Evolutionary conservation across 2,329 filamentous ascomycete species (phyloP).

Genomic region (Diaporthe destruens): DNA sequence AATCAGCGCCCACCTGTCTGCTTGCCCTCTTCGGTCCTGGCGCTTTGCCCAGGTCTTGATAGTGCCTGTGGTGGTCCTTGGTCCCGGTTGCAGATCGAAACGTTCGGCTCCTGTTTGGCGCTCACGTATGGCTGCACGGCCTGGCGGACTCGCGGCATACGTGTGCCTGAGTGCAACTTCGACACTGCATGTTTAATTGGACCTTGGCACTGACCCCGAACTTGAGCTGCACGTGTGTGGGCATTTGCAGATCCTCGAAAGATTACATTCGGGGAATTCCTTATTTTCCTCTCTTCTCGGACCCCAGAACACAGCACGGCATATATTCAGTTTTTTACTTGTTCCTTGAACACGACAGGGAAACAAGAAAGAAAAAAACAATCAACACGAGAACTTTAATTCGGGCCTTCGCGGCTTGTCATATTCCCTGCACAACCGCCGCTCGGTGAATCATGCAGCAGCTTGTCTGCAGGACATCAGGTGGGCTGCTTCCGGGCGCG

Average conservation of each 20-base stretch:
- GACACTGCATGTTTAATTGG: conserved; percentile 33
- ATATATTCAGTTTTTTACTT: background rate
- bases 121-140: conserved; percentile 25
- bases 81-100: conserved; percentile 26
- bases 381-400: conserved; percentile 30
- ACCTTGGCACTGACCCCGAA: conserved; percentile 18
- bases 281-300: background rate
- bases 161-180: conserved; percentile 24
- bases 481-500: conserved; percentile 12
- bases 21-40: conserved; percentile 31
- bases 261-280: background rate
- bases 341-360: background rate
- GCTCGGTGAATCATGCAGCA: conserved; percentile 21
- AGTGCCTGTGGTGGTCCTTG: conserved; percentile 13
- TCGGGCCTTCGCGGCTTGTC: conserved; percentile 12
- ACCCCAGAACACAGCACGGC: background rate
- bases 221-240: conserved; percentile 10
- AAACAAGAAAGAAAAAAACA: background rate
- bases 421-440: conserved; percentile 31
- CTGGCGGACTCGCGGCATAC: background rate
- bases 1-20: conserved; percentile 10
- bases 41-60: conserved; percentile 14
- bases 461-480: conserved; percentile 10
- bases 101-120: background rate
- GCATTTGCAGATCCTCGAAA: conserved; percentile 28